Evolutionary conservation across 257 asterid species (phyloP).

Genomic region (Solanum phureja): DNA sequence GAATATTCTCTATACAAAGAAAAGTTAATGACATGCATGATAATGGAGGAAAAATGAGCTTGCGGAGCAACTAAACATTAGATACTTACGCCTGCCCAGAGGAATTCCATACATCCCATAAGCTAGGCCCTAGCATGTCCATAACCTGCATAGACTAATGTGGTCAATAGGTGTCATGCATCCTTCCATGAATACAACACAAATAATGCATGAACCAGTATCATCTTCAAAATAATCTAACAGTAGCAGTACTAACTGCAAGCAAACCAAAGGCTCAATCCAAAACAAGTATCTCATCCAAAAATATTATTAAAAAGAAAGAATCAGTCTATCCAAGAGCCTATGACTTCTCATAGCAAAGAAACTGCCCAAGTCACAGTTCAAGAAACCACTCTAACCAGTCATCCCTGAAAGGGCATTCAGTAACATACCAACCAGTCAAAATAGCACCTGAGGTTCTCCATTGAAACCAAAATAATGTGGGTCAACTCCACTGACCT

Average conservation of each 20-base stretch:
- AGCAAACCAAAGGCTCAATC: background rate
- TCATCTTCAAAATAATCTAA: background rate
- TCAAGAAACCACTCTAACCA: background rate
- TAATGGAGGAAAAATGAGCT: background rate
- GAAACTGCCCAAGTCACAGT: background rate
- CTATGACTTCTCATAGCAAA: background rate
- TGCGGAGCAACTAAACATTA: background rate
- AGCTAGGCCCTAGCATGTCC: constrained; percentile 49
- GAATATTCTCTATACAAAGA: background rate
- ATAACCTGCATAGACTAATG: constrained; percentile 27
- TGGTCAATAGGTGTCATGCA: background rate
- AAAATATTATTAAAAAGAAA: background rate
- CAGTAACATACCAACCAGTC: background rate
- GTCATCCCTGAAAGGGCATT: background rate
- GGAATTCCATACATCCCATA: constrained; percentile 47
- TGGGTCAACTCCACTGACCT: background rate
- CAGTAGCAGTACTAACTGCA: background rate
- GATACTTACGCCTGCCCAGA: constrained; percentile 37
- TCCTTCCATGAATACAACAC: background rate
- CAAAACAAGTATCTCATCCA: background rate
- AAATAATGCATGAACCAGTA: background rate
- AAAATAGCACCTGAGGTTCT: background rate
- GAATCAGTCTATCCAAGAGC: background rate
- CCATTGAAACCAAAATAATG: background rate
- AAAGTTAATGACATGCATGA: background rate